Percentiles rank a stretch among this genome's conserved stretches.
Conservation (phyloP, 139 green algal genomes). For the Coelastrella sp. region DNA sequence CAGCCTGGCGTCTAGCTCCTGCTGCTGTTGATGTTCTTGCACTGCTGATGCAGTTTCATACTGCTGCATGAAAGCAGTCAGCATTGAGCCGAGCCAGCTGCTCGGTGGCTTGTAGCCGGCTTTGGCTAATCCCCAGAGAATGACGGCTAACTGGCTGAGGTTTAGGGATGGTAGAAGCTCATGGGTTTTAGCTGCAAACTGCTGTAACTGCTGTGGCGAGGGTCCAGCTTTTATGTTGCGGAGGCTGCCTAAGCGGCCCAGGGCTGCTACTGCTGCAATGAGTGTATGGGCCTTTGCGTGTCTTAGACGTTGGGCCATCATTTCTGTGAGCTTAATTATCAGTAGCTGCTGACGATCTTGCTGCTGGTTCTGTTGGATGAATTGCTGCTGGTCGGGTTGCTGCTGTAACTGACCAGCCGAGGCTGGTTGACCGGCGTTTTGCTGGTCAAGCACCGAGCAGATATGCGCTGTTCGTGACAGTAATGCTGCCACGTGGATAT, state of each 20-base stretch:
- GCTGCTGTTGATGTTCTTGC: background rate
- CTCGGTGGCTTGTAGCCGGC: slow-evolving; percentile 1
- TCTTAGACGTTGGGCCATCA: slow-evolving; percentile 35
- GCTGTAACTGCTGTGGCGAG: slow-evolving; percentile 18
- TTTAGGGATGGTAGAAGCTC: slow-evolving; percentile 15
- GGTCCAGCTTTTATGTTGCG: background rate
- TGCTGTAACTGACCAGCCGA: background rate
- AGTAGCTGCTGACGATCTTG: slow-evolving; percentile 32
- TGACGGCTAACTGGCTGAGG: slow-evolving; percentile 2
- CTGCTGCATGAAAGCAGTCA: slow-evolving; percentile 6
- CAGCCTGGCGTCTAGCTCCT: background rate
- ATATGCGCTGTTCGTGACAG: slow-evolving; percentile 28
- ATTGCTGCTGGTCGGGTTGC: background rate
- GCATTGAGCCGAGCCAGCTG: background rate
- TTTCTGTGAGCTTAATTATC: background rate
- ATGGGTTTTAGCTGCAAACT: background rate
- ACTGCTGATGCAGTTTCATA: background rate
- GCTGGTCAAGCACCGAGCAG: background rate
- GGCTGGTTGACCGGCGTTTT: background rate
- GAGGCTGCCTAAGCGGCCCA: slow-evolving; percentile 10
- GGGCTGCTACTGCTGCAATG: slow-evolving; percentile 1
- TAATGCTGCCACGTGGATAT: slow-evolving; percentile 43
- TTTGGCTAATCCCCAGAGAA: slow-evolving; percentile 30
- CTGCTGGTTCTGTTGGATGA: background rate
- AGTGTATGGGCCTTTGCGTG: slow-evolving; percentile 32